Percentiles rank a stretch among this genome's conserved stretches.
These are phyloP conservation scores for Suillus hirtellus DNA, from an alignment of 768 basidiomycete species.

Conservation along the genomic window DNA sequence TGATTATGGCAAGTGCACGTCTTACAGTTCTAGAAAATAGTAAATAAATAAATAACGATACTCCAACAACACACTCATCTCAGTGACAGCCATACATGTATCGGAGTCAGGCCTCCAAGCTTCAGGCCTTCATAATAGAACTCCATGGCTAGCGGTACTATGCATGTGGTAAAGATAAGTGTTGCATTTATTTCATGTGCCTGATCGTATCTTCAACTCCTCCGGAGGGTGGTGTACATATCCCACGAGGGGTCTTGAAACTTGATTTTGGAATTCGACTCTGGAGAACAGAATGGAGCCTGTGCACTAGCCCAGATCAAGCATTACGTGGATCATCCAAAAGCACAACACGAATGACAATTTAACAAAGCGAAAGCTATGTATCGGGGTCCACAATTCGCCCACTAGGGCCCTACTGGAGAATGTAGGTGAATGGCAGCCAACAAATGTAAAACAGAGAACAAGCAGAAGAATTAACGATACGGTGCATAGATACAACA, in stretches of 20 bases:
- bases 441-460: conserved; percentile 20
- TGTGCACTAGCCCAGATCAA: not conserved
- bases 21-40: too few relatives aligned
- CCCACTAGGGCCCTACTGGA: conserved; percentile 15
- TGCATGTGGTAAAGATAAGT: not conserved
- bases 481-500: conserved; percentile 48
- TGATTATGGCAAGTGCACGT: too few relatives aligned
- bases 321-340: conserved; percentile 11
- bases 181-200: not conserved
- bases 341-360: conserved; percentile 27
- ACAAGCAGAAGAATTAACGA: conserved; percentile 29
- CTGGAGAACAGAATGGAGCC: not conserved
- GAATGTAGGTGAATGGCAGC: conserved; percentile 14
- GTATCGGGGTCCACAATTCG: conserved; percentile 23
- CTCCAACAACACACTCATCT: too few relatives aligned
- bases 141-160: not conserved
- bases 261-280: not conserved
- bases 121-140: not conserved
- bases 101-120: too few relatives aligned
- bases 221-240: not conserved
- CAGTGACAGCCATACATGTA: too few relatives aligned
- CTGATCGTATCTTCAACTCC: not conserved
- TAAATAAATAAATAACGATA: too few relatives aligned
- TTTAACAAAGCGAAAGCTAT: conserved; percentile 19
- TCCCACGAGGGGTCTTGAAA: not conserved